Percentiles rank a stretch among this genome's conserved stretches.
phyloP scores from a whole-genome alignment of 805 yeast species.

The Grigorovia humatica region DNA sequence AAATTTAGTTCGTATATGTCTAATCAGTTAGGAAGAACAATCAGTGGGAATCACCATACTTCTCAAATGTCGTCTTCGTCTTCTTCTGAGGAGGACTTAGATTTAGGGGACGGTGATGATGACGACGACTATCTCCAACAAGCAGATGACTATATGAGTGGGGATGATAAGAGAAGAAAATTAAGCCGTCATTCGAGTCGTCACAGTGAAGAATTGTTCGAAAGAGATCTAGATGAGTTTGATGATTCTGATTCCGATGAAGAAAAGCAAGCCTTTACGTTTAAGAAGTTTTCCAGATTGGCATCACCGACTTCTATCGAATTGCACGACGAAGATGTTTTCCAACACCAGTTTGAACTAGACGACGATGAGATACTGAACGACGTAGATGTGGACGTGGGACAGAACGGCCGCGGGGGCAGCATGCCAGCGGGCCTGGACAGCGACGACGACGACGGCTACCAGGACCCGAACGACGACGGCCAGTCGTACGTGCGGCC shows the following conservation, averaged over 20 bases:
- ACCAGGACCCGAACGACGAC: constrained; percentile 73
- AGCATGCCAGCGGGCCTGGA: neutral
- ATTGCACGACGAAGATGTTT: constrained; percentile 19
- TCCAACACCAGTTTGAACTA: constrained; percentile 38
- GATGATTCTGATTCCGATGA: constrained; percentile 24
- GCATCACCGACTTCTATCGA: constrained; percentile 9
- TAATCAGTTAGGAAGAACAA: constrained; percentile 15
- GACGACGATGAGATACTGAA: constrained; percentile 19
- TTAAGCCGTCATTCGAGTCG: neutral
- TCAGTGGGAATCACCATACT: constrained; percentile 6
- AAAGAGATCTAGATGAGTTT: neutral
- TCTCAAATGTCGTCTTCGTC: neutral
- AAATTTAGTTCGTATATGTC: constrained; percentile 23
- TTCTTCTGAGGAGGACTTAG: neutral
- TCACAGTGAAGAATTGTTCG: neutral
- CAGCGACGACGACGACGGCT: constrained; percentile 44
- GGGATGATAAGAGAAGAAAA: constrained; percentile 1
- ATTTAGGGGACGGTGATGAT: constrained; percentile 7
- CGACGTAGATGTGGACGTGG: constrained; percentile 18
- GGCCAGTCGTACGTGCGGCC: constrained; percentile 62
- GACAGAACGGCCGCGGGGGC: neutral
- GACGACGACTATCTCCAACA: constrained; percentile 8
- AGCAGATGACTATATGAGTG: constrained; percentile 1
- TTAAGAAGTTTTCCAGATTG: neutral
- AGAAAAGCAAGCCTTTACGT: constrained; percentile 7